Evolutionary conservation across 345 rosid genomes (phyloP).

Genomic region (Anastatica hierochuntica): DNA sequence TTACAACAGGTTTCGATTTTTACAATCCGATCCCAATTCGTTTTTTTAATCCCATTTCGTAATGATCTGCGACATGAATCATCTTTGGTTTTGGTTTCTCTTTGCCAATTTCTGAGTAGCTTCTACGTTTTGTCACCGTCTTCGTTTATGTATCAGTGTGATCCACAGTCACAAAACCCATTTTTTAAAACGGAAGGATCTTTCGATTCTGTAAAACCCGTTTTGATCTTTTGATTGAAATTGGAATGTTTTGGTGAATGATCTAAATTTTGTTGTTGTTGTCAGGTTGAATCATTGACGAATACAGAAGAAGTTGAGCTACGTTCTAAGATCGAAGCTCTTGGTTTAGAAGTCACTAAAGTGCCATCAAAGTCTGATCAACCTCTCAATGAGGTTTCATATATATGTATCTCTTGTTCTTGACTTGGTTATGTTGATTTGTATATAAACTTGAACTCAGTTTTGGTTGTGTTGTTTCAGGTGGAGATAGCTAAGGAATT

Average conservation of each 20-base stretch:
- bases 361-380: conserved; percentile 48
- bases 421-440: no score
- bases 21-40: background rate
- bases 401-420: background rate
- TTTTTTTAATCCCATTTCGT: no score
- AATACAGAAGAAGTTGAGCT: conserved; percentile 75
- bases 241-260: background rate
- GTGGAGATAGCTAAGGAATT: conserved; percentile 70
- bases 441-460: background rate
- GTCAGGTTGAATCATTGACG: conserved; percentile 61
- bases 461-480: conserved; percentile 19
- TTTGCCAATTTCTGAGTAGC: no score
- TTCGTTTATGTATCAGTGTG: no score
- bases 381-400: conserved; percentile 47
- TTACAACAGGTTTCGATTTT: conserved; percentile 46
- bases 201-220: no score
- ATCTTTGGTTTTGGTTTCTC: background rate
- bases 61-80: background rate
- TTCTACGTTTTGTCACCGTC: no score
- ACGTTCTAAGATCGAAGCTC: conserved; percentile 85
- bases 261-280: background rate
- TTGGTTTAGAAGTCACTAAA: conserved; percentile 68
- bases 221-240: no score
- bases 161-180: no score
- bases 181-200: no score